Evolutionary conservation across 2,329 filamentous ascomycete genomes (phyloP), one percentile per base, ranked within the genome.

Genomic region (Colletotrichum tamarilloi): DNA sequence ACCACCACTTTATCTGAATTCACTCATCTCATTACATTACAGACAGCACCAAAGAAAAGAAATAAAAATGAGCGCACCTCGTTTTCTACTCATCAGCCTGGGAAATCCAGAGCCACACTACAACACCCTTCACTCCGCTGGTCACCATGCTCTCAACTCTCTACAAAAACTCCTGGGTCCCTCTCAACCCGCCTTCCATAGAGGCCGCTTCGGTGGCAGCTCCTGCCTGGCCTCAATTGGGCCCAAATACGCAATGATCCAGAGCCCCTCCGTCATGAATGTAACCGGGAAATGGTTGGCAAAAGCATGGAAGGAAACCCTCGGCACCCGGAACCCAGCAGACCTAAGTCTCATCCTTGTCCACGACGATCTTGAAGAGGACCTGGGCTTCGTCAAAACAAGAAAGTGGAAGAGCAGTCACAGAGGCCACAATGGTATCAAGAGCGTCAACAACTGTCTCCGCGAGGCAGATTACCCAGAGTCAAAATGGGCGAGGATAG

Each of bases 351-450:
- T 99, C 19, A 90, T 98, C 0, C 85, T 98, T 14, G 85, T 98
- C 24, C 95, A 98, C 81, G 96, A 98, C 81, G 96, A 98, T 81
- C 84, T 98, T 42, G 95, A 98, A 78, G 87, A 89, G 55, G 85
- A 88, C 3, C 79, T 95, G 2, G 95, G 95, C 0, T 87, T 88
- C 46, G 87, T 97, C 16, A 90, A 86, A 62, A 85, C 94, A 6
- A 89, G 89, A 68, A 86, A 87, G 28, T 94, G 93, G 80, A 86
- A 87, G 2, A 82, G 87, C 67, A 94, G 92, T 78, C 86, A 90
- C 49, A 87, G 89, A 11, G 94, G 94, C 0, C 94, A 96, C 81
- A 94, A 95, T 77, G 94, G 94, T 1, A 81, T 96, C 77, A 93
- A 91, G 81, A 94, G 92, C 78, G 86, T 92, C 64, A 87, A 90